These are phyloP conservation scores for Candida sanyaensis DNA, from an alignment of 1,139 yeast species.

Conservation along the genomic window DNA sequence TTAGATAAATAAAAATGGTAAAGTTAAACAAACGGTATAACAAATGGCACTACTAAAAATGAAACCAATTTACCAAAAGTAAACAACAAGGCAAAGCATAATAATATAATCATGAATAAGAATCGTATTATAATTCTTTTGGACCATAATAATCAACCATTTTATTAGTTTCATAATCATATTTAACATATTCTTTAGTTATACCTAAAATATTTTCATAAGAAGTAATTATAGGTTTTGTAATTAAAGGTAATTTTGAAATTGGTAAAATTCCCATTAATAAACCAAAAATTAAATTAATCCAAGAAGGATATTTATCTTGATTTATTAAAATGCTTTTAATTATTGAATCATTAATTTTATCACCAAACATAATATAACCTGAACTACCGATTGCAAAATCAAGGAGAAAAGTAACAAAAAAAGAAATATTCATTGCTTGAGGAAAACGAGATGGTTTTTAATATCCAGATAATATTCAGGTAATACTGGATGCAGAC, in stretches of 20 bases:
- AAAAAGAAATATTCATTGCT: slow-evolving; percentile 34
- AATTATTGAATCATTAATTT: slow-evolving; percentile 39
- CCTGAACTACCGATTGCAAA: slow-evolving; percentile 37
- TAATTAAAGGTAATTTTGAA: slow-evolving; percentile 42
- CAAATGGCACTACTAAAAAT: slow-evolving; percentile 77
- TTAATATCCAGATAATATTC: slow-evolving; percentile 81
- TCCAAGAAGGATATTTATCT: slow-evolving; percentile 31
- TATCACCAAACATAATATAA: slow-evolving; percentile 41
- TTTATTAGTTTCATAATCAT: slow-evolving; percentile 8
- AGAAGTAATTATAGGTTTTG: slow-evolving; percentile 43
- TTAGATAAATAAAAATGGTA: slow-evolving; percentile 71
- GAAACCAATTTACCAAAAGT: slow-evolving; percentile 86
- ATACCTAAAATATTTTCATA: slow-evolving; percentile 30
- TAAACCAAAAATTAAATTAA: slow-evolving; percentile 31
- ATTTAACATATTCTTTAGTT: slow-evolving; percentile 7
- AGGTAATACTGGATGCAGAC: slow-evolving; percentile 88
- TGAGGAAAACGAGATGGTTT: slow-evolving; percentile 53
- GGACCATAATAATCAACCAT: slow-evolving; percentile 17
- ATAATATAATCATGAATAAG: slow-evolving; percentile 24
- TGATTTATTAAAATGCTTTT: slow-evolving; percentile 38
- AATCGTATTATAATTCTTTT: slow-evolving; percentile 31
- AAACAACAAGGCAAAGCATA: slow-evolving; percentile 57
- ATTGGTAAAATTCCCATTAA: slow-evolving; percentile 44
- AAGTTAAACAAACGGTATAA: slow-evolving; percentile 73
- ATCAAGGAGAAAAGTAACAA: slow-evolving; percentile 35